phyloP scores from a whole-genome alignment of 192 early-diverging fungal species.

The Gryganskiella cystojenkinii region DNA sequence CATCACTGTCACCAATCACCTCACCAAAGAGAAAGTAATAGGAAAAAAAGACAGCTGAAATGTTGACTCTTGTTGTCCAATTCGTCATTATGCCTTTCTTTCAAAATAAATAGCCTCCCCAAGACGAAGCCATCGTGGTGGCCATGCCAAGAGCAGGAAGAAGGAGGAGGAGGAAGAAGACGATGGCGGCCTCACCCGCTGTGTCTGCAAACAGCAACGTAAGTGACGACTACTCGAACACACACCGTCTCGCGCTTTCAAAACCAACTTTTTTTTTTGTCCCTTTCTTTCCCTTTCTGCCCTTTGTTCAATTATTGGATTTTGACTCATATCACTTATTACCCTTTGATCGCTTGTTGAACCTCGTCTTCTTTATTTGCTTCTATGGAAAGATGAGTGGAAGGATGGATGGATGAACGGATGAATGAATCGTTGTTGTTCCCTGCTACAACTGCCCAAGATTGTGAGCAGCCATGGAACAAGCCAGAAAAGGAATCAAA shows the following conservation, averaged over 20 bases:
- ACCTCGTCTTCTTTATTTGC: too few relatives aligned
- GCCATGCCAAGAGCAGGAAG: constrained; percentile 39
- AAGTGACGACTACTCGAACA: constrained; percentile 27
- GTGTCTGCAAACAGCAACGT: constrained; percentile 64
- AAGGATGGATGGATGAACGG: too few relatives aligned
- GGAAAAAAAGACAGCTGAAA: too few relatives aligned
- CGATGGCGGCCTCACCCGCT: constrained; percentile 63
- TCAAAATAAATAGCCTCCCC: constrained; percentile 33
- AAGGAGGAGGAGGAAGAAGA: constrained; percentile 51
- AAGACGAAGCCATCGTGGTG: constrained; percentile 47
- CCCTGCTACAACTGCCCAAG: background rate
- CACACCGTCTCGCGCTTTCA: background rate
- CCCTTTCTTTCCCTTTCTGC: background rate
- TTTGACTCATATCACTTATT: too few relatives aligned
- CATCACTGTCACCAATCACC: too few relatives aligned
- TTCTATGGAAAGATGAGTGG: too few relatives aligned
- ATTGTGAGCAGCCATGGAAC: too few relatives aligned
- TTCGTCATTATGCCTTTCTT: background rate
- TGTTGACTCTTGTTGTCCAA: background rate
- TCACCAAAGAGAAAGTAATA: background rate
- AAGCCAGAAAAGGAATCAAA: background rate
- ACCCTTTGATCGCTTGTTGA: too few relatives aligned
- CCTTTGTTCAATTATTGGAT: too few relatives aligned
- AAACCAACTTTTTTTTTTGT: background rate
- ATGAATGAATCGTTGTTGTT: background rate